Evolutionary conservation across 192 early-diverging fungal genomes (phyloP), one percentile per base, ranked within the genome.

Genomic region (Gaertneriomyces semiglobifer): DNA sequence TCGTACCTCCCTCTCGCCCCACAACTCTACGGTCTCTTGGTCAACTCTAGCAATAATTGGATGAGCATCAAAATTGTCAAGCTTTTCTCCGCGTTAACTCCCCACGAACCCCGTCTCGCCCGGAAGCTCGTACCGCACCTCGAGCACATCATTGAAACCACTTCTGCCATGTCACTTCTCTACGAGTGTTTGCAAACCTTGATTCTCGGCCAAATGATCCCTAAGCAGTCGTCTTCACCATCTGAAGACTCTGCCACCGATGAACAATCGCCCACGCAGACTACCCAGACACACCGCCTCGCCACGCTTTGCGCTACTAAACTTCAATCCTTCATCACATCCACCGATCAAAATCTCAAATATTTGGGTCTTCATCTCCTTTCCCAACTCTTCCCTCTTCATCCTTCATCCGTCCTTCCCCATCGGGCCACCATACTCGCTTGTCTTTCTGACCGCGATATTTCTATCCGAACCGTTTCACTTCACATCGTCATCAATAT

Each of bases 51-150:
- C 12, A 97, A 99, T 77, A 99, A 98, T 71, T 99, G 97, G 97
- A 95, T 97, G 89, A 87, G 95, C n/a, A 99, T 99, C 77, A 99
- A 99, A 71, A 94, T 99, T 45, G 92, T 98, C 69, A 99, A 99
- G 75, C 79, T 99, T 74, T 97, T 99, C 83, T 91, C 91, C 9
- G 85, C 89, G 6, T 79, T 99, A 64, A 89, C 92, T 25, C 93
- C 95, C 9, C 81, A 91, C 3, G 97, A 99, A 75, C 97, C 97
- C 18, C 85, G 97, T 25, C 74, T 99, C 64, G 87, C 88, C 40
- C 92, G 92, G 55, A 97, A 97, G 69, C 80, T 99, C 3, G 74
- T 92, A 25, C 85, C 81, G 11, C 90, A 93, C 5, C 81, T 99
- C 38, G 87, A 91, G 3, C 84, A 88, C 42, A 76, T 96, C 39